Evolutionary conservation across 148 eudicot species (phyloP), one percentile per base, ranked within the genome.

Genomic region (Pouteria glomerata): DNA sequence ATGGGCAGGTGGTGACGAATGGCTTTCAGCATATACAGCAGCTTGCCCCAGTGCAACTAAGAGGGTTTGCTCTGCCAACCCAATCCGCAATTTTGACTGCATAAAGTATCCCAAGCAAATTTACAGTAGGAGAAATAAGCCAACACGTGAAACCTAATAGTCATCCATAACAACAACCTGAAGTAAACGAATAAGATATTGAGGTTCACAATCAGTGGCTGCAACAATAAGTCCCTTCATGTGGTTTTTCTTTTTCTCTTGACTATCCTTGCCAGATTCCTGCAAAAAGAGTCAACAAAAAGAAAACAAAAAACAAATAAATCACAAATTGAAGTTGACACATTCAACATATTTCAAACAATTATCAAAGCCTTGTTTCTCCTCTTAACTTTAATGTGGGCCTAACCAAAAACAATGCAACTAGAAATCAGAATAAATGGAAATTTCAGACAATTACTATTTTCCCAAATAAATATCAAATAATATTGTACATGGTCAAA

Each of bases 11-110:
- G 95, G 85, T 34, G 75, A 76, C 8, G 90, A 88, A 76, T 88
- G 93, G 81, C 86, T 83, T 69, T 84, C 91, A 19, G 90, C 67
- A 79, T 88, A 88, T 30, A 85, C 90, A 69, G 85, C 89, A 66
- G 98, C 96, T 76, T 95, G 97, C 52, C 93, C 98, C 61, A 95
- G 80, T 57, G 98, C 98, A 65, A 71, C 82, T 82, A 91, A 84
- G 61, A 95, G 90, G 27, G 98, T 95, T 80, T 91, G 96, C 85
- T 95, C 97, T 37, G 93, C 98, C 81, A 95, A 84, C 76, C 96
- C 91, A 72, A 95, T 89, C 57, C 98, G 86, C 79, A 95, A 72
- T 80, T 95, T 95, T 44, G 96, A 79, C 97, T 91, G 90, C 77
- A 79, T 30, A 55, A 19, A 53, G 42, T 48, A 65, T 64, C 37